Evolutionary conservation across 2,329 filamentous ascomycete genomes (phyloP).

Genomic region (Aschersonia sp.): DNA sequence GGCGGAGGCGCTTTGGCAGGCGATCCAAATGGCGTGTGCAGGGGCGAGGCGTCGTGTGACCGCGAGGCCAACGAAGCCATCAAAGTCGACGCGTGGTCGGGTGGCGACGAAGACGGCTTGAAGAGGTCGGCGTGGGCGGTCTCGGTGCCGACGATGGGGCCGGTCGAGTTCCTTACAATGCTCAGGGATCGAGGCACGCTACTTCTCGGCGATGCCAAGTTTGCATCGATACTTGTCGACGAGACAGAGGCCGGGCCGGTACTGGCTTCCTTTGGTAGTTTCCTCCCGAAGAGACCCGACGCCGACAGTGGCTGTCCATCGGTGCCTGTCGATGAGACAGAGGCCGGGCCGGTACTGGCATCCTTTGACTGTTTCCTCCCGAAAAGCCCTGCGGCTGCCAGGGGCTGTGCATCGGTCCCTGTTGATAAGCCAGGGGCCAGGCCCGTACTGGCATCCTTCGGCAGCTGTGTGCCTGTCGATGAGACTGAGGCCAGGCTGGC

Average conservation of each 20-base stretch:
- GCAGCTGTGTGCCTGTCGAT: constrained; percentile 33
- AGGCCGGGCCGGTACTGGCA: constrained; percentile 14
- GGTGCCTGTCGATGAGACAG: constrained; percentile 32
- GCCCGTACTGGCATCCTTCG: constrained; percentile 18
- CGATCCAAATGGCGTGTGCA: constrained; percentile 23
- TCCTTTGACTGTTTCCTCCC: constrained; percentile 31
- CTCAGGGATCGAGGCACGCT: constrained; percentile 19
- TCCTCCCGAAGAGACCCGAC: constrained; percentile 34
- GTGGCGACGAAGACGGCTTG: constrained; percentile 38
- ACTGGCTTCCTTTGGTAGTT: constrained; percentile 22
- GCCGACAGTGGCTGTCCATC: constrained; percentile 26
- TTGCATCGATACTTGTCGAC: constrained; percentile 33
- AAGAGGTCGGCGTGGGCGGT: constrained; percentile 50
- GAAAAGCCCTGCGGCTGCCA: constrained; percentile 27
- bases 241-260: constrained; percentile 21
- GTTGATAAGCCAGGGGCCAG: constrained; percentile 28
- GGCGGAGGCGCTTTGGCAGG: constrained; percentile 20
- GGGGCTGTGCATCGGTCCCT: constrained; percentile 28
- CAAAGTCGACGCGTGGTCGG: constrained; percentile 44
- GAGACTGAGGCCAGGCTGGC: constrained; percentile 21
- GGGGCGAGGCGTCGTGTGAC: constrained; percentile 40
- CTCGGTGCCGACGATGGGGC: constrained; percentile 54
- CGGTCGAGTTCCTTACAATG: constrained; percentile 32
- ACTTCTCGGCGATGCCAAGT: constrained; percentile 18
- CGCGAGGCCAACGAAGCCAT: constrained; percentile 56